Evolutionary conservation across 441 rosid species (phyloP), one percentile per base, ranked within the genome.

Genomic region (Gossypium lobatum): DNA sequence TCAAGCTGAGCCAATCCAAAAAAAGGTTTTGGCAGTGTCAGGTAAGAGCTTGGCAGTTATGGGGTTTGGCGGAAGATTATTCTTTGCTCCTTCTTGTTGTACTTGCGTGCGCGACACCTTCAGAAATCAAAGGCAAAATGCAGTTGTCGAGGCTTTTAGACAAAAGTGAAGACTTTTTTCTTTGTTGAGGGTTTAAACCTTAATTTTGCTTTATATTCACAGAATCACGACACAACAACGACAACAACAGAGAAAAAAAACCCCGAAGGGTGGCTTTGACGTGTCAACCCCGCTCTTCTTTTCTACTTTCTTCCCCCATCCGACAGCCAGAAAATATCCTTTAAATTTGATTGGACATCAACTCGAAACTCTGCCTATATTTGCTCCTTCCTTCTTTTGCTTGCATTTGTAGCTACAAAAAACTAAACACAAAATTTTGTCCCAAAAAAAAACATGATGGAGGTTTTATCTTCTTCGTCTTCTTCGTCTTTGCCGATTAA

Each of bases 401-500:
- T 28, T 53, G 3, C 13, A 45, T 45, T 68, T 21, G 8, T 52
- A 26, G 11, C 60, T 26, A 28, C 31, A 4, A 25, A 13, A 17
- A 28, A 4, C 25, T 45, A 45, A 28, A 64, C 21, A 39, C 48
- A 45, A 17, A 42, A 9, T 16, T 60, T 61, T 60, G 10, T 16
- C 6, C 5, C 37, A 0, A 28, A 59, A 31, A 31, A 73, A 50
- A 1, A 2, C 50, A 58, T 1, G 62, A 89, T 91, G 93, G 93
- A 91, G 78, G 85, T 84, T 23, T 77, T 89, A 52, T 82, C 86
- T 61, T 88, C 88, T 60, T 80, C 93, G 0, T 88, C 88, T 52
- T 88, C 89, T 59, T 79, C 93, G 0, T 88, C 88, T 58, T 77
- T 89, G 17, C 80, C 89, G 2, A 77, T 89, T 79, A 83, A 87